These are phyloP conservation scores for Fusarium siculi DNA, from an alignment of 2,329 filamentous ascomycete genomes.

Conservation along the genomic window DNA sequence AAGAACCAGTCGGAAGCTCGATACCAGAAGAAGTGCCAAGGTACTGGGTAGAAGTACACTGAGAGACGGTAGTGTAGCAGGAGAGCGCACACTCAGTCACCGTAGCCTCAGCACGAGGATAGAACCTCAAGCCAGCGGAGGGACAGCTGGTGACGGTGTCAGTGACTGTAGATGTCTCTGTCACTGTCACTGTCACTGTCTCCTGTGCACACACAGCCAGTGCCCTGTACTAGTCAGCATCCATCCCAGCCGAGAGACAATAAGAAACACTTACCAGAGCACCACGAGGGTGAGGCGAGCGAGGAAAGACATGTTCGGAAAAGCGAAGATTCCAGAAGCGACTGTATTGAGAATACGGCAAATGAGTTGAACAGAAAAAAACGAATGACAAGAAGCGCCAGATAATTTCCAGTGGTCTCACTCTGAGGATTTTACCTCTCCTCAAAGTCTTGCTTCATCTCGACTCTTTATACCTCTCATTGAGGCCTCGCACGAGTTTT, in stretches of 20 bases:
- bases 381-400: conserved; percentile 39
- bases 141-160: background rate
- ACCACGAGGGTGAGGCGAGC: conserved; percentile 43
- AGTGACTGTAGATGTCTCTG: background rate
- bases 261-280: conserved; percentile 40
- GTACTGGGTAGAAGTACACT: conserved; percentile 36
- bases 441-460: conserved; percentile 13
- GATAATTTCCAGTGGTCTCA: conserved; percentile 31
- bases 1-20: conserved; percentile 13
- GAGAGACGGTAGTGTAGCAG: conserved; percentile 37
- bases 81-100: conserved; percentile 45
- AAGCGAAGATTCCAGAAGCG: conserved; percentile 10
- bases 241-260: background rate
- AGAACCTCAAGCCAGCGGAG: background rate
- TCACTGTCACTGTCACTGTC: conserved; percentile 39
- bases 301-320: conserved; percentile 39
- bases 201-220: conserved; percentile 39
- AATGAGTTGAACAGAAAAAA: conserved; percentile 20
- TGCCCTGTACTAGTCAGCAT: conserved; percentile 32
- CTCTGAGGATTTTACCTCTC: conserved; percentile 3
- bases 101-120: background rate
- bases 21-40: conserved; percentile 16
- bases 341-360: conserved; percentile 4
- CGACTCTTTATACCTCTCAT: conserved; percentile 42
- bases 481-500: conserved; percentile 34